These are phyloP conservation scores for Rhizopogon sp. DNA, from an alignment of 768 basidiomycete genomes.

Conservation along the genomic window DNA sequence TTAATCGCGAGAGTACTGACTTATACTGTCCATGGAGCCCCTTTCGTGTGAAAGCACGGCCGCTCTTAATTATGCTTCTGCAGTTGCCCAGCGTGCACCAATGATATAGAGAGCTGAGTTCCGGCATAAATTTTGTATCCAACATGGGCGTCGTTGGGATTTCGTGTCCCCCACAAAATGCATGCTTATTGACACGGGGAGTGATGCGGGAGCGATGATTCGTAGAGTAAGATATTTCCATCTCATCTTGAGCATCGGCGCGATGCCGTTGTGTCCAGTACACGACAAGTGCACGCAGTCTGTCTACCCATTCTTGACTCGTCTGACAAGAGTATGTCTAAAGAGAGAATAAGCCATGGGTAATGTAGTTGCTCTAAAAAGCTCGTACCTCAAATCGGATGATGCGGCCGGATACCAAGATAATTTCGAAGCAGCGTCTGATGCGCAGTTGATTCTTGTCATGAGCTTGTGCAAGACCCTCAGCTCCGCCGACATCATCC, in stretches of 20 bases:
- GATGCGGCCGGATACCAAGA: conserved; percentile 61
- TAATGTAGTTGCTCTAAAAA: not conserved
- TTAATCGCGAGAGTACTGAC: conserved; percentile 37
- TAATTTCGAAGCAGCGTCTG: conserved; percentile 73
- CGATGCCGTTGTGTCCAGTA: conserved; percentile 83
- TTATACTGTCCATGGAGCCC: conserved; percentile 74
- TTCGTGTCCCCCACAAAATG: conserved; percentile 30
- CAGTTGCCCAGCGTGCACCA: conserved; percentile 87
- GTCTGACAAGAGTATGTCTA: conserved; percentile 62
- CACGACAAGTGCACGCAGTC: conserved; percentile 58
- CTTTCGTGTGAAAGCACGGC: conserved; percentile 67
- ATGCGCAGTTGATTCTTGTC: conserved; percentile 47
- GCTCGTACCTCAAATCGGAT: conserved; percentile 72
- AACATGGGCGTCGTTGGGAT: conserved; percentile 46
- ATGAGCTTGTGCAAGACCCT: conserved; percentile 34
- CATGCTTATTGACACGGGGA: conserved; percentile 37
- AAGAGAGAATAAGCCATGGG: not conserved
- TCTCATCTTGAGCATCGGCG: conserved; percentile 72
- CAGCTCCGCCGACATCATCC: conserved; percentile 64
- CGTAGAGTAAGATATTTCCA: conserved; percentile 60
- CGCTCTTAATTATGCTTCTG: conserved; percentile 65
- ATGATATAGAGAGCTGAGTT: conserved; percentile 67
- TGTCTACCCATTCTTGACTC: conserved; percentile 82
- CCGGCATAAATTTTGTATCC: conserved; percentile 48
- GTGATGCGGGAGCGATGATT: conserved; percentile 55